These are phyloP conservation scores for Mucor velutinosus DNA, from an alignment of 371 early-diverging fungal genomes.

Conservation along the genomic window DNA sequence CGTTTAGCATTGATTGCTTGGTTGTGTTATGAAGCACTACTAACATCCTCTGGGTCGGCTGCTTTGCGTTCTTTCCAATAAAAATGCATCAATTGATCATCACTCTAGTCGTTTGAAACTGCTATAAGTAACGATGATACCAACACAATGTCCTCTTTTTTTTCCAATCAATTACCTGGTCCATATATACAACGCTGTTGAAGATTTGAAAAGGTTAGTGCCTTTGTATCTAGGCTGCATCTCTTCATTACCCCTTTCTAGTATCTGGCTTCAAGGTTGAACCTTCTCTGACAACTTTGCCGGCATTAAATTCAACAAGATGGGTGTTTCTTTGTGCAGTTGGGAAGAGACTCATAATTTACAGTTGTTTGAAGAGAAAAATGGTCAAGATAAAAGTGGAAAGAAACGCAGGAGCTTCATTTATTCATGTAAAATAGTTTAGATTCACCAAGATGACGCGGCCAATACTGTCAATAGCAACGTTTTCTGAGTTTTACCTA, in stretches of 20 bases:
- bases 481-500: not conserved
- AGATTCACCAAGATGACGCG: not conserved
- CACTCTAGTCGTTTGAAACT: constrained; percentile 25
- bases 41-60: constrained; percentile 59
- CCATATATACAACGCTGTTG: constrained; percentile 40
- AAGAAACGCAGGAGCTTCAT: not conserved
- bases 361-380: not conserved
- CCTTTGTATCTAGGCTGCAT: not conserved
- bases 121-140: not conserved
- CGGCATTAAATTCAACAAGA: constrained; percentile 75
- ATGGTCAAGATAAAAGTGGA: not conserved
- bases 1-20: not conserved
- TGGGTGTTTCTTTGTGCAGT: constrained; percentile 26
- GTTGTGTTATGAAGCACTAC: not conserved
- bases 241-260: constrained; percentile 62
- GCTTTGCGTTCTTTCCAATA: constrained; percentile 74
- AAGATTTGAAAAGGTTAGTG: not conserved
- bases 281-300: constrained; percentile 73
- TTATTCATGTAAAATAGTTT: not conserved
- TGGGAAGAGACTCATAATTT: constrained; percentile 24
- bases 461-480: not conserved
- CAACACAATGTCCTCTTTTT: not conserved
- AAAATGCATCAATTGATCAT: constrained; percentile 74
- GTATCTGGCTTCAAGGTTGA: constrained; percentile 69
- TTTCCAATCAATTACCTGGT: constrained; percentile 42